Base-by-base conservation (phyloP, 805 yeast genomes). In the Wickerhamomyces bisporus region DNA sequence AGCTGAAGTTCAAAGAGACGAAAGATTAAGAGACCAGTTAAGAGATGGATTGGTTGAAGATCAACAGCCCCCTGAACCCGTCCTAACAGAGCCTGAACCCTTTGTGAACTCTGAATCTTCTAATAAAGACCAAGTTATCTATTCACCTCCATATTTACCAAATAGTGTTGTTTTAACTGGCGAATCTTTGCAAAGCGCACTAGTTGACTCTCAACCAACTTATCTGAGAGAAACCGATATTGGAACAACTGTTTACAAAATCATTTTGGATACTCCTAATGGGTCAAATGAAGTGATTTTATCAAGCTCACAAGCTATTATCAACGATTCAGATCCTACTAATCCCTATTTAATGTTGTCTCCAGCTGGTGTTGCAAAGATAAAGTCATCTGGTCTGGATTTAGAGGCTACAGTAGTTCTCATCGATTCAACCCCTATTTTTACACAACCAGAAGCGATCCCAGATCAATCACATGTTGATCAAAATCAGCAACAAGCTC, bases 321-420 rank as follows among this genome's bases (percentile, higher is more conserved):
- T 56, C 20, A 55, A 58, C 26, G 43, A 49, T n/a, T 21, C 50
- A 4, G 48, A 50, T 26, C 52, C 54, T 4, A 20, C 30, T 2
- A 37, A 35, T n/a, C 53, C 55, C 2, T 57, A 55, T 39, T 16
- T 56, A 8, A 51, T 58, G 58, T 20, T 57, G 1, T 51, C 47
- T 6, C 55, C 53, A 6, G 35, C 60, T 3, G 62, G 61, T 0
- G 35, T 42, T 14, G 55, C 60, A 1, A 46, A 43, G 26, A 20
- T 58, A 13, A 30, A 21, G n/a, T 16, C 43, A 6, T 24, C 52
- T 4, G 53, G 50, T 2, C 38, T 52, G 12, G 32, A 32, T 1
- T 35, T 55, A 18, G 41, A 43, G 3, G 45, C 36, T 8, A 58
- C 61, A 12, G 36, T 40, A 16, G 27, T 46, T 6, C 16, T 28